Conservation (phyloP, 2,329 filamentous ascomycete species). For the Alternaria angustiovoidea region DNA sequence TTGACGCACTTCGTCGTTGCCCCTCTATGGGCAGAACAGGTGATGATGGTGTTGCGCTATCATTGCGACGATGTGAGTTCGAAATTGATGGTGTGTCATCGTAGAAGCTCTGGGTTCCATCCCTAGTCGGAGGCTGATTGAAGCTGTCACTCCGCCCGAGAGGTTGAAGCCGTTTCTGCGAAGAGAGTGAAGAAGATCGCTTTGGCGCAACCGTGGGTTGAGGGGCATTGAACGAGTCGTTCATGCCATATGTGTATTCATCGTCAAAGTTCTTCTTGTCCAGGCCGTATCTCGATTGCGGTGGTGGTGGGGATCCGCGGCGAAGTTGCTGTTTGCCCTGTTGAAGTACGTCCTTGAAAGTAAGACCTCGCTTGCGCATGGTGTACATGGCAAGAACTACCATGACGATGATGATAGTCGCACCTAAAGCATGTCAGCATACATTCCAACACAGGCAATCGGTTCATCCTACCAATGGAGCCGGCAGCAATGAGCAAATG, state of each 20-base stretch:
- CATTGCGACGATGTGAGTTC: conserved; percentile 40
- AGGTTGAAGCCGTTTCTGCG: conserved; percentile 40
- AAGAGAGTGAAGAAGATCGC: conserved; percentile 40
- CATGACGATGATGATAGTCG: conserved; percentile 51
- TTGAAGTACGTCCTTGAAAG: conserved; percentile 39
- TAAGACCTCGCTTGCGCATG: conserved; percentile 49
- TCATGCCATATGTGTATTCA: conserved; percentile 36
- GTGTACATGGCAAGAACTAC: conserved; percentile 47
- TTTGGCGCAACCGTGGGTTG: conserved; percentile 27
- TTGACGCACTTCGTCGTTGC: conserved; percentile 38
- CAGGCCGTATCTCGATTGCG: conserved; percentile 31
- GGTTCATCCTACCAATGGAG: conserved; percentile 44
- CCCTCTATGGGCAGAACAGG: conserved; percentile 40
- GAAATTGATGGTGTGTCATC: conserved; percentile 34
- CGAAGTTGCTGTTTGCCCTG: conserved; percentile 35
- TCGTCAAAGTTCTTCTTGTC: conserved; percentile 37
- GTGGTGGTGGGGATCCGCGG: conserved; percentile 32
- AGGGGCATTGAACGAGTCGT: conserved; percentile 37
- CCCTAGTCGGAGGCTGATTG: conserved; percentile 24
- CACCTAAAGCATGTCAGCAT: conserved; percentile 39
- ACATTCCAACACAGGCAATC: neutral
- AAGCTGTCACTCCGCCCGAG: conserved; percentile 44
- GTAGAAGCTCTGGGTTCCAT: conserved; percentile 35
- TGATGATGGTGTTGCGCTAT: conserved; percentile 44
- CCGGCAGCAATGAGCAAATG: conserved; percentile 52